Conservation (phyloP, 2,329 filamentous ascomycete genomes). For the Stachybotrys echinatus region DNA sequence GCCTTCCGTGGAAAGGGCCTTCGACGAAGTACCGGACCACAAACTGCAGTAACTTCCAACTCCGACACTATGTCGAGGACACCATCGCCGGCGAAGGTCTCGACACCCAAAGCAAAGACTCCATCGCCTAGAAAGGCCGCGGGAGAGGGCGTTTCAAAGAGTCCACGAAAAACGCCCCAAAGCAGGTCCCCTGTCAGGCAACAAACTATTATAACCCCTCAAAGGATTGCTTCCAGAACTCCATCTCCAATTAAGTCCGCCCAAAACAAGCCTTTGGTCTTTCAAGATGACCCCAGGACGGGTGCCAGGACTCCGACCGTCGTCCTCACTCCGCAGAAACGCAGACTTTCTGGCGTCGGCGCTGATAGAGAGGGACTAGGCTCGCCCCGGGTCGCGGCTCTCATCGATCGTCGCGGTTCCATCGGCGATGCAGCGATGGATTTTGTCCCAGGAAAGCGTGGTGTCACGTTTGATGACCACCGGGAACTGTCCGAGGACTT, state of each 20-base stretch:
- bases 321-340: conserved; percentile 44
- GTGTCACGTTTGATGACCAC: conserved; percentile 62
- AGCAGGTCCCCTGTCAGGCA: conserved; percentile 8
- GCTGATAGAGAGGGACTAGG: conserved; percentile 67
- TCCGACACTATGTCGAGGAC: conserved; percentile 13
- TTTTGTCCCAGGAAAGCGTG: conserved; percentile 52
- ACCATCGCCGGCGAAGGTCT: conserved; percentile 15
- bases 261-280: conserved; percentile 34
- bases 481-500: conserved; percentile 56
- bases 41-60: conserved; percentile 34
- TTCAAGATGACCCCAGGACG: conserved; percentile 47
- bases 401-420: conserved; percentile 66
- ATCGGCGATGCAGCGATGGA: conserved; percentile 61
- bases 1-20: conserved; percentile 44
- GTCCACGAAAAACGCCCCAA: background rate
- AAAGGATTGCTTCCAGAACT: background rate
- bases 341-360: conserved; percentile 62
- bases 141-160: background rate
- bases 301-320: conserved; percentile 58
- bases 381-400: conserved; percentile 66
- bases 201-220: conserved; percentile 11
- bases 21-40: conserved; percentile 39
- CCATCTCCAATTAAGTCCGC: conserved; percentile 10
- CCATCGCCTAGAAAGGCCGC: conserved; percentile 11
- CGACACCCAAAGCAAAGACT: conserved; percentile 4